Base-by-base conservation (phyloP, 352 stramenopile species). In the Globisporangium cederbergense region DNA sequence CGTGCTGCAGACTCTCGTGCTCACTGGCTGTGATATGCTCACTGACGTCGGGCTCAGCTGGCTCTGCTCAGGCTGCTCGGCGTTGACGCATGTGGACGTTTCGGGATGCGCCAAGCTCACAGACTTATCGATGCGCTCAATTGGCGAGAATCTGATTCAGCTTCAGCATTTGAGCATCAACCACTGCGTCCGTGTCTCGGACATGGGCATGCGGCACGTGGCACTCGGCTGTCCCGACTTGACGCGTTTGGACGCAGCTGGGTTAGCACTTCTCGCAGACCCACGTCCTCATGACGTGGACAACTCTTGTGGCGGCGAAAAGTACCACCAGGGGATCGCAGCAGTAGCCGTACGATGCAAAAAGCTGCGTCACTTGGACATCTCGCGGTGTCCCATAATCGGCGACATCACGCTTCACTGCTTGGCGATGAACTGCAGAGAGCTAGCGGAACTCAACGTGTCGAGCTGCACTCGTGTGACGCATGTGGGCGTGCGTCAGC, bases 31-130 rank as follows among this genome's bases (percentile, higher is more conserved):
- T 59, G 84, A 96, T 45, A 84, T 92, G 69, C 67, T 98, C 51
- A 96, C 88, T 7, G 93, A 98, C 69, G 93, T 97, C 16, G 93
- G 95, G 0, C 65, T 98, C 14, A 94, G 81, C 40, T 98, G 93
- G 93, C 65, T 98, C n/a, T 77, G 78, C 1, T 78, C 72, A 1
- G 89, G 90, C 14, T 97, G 89, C 36, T 76, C 78, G 40, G 89
- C 86, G 10, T 71, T 98, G 10, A 74, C 77, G n/a, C 67, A 88
- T 54, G 61, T 98, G 13, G 82, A 98, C 62, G 51, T 98, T 34
- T 76, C 76, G 1, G 83, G 81, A 2, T 98, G 92, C 65, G 60
- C 52, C n/a, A 93, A 97, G 64, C 63, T 98, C 16, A 96, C 91
- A 0, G 96, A 98, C 66, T 64, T 88, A 14, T 86, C 87, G 1